These are phyloP conservation scores for Cercospora berteroae DNA, from an alignment of 2,329 filamentous ascomycete genomes.

Conservation along the genomic window DNA sequence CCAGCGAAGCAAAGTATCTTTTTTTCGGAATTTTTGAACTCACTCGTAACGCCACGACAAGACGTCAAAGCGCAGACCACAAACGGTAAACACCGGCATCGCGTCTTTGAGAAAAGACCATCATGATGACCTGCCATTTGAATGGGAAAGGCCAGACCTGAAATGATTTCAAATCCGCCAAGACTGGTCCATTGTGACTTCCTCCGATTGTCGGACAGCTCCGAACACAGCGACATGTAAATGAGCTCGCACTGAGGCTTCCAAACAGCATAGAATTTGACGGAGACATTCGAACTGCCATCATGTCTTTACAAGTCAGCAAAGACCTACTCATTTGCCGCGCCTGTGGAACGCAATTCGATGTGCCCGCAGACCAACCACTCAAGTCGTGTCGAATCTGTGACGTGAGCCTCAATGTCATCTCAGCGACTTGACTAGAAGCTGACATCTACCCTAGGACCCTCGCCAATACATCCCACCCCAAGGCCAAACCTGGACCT, in stretches of 20 bases:
- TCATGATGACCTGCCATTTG: background rate
- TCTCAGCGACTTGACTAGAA: background rate
- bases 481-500: conserved; percentile 65
- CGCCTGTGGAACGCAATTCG: conserved; percentile 70
- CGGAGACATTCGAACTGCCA: background rate
- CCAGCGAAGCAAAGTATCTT: background rate
- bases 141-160: background rate
- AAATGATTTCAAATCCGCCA: background rate
- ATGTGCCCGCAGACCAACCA: conserved; percentile 49
- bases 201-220: background rate
- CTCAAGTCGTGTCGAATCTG: conserved; percentile 66
- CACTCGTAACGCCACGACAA: background rate
- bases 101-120: background rate
- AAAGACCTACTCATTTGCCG: conserved; percentile 59
- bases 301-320: conserved; percentile 11
- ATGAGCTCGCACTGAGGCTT: background rate
- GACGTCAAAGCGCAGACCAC: background rate
- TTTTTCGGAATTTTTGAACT: background rate
- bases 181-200: background rate
- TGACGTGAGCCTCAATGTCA: conserved; percentile 53
- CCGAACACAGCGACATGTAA: background rate
- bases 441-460: conserved; percentile 41
- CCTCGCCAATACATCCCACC: conserved; percentile 67
- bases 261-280: background rate
- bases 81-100: background rate